Conservation (phyloP, 2,329 filamentous ascomycete species). For the Scytalidium lignicola region DNA sequence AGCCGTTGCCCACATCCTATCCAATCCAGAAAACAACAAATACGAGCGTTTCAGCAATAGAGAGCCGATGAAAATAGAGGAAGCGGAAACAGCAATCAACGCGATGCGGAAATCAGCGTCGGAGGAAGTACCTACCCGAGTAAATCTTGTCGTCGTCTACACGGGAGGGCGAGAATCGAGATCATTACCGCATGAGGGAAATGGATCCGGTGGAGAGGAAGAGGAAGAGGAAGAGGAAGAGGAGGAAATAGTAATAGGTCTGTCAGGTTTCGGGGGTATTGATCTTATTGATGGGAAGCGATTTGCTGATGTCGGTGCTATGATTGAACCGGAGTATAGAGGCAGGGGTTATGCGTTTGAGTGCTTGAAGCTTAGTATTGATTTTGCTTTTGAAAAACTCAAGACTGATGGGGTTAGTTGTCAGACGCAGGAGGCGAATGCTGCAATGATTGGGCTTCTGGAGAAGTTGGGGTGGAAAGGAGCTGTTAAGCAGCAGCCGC, state of each 20-base stretch:
- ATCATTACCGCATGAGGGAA: not conserved
- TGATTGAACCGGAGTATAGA: not conserved
- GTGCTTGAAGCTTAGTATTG: conserved; percentile 1
- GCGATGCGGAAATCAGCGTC: not conserved
- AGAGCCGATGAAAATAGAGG: not conserved
- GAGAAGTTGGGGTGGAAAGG: conserved; percentile 3
- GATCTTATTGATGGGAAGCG: conserved; percentile 2
- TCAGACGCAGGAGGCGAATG: not conserved
- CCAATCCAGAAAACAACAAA: not conserved
- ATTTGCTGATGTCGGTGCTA: not conserved
- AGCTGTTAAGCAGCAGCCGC: not conserved
- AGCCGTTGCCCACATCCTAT: not conserved
- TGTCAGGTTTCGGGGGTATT: conserved; percentile 2
- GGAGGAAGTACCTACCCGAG: not conserved
- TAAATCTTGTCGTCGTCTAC: conserved; percentile 1
- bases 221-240: not conserved
- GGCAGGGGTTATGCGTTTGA: conserved; percentile 1
- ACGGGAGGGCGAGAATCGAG: too few species aligned
- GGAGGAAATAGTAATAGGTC: not conserved
- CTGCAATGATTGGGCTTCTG: not conserved
- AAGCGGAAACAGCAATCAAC: not conserved
- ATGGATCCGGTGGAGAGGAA: too few species aligned
- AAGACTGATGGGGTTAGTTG: not conserved
- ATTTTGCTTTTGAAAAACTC: conserved; percentile 3
- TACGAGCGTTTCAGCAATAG: not conserved